Evolutionary conservation across 495 filamentous ascomycete species (phyloP).

Genomic region (Sordaria brevicollis): DNA sequence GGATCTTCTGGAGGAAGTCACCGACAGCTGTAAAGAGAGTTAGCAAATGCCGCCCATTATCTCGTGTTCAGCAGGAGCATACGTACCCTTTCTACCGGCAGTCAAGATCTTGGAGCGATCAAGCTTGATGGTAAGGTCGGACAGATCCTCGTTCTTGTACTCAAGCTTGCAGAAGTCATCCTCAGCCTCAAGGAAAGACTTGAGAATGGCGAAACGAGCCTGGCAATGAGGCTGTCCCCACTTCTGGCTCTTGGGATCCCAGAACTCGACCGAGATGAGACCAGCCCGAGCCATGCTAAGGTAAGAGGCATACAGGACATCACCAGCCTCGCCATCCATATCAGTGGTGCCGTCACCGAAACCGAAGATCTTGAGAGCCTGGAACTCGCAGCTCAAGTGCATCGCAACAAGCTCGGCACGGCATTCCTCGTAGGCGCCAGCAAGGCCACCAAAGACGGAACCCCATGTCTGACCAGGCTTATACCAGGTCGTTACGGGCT

Average conservation of each 20-base stretch:
- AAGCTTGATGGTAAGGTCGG: slow-evolving; percentile 67
- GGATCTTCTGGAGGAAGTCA: slow-evolving; percentile 80
- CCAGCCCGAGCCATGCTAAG: slow-evolving; percentile 89
- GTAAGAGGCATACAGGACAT: slow-evolving; percentile 78
- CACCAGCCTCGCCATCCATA: slow-evolving; percentile 66
- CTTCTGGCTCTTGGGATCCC: slow-evolving; percentile 76
- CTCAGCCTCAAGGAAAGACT: slow-evolving; percentile 75
- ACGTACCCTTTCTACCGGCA: slow-evolving; percentile 41
- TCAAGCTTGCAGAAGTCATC: slow-evolving; percentile 73
- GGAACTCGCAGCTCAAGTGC: slow-evolving; percentile 82
- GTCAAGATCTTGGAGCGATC: slow-evolving; percentile 75
- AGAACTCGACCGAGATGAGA: slow-evolving; percentile 73
- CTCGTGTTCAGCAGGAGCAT: not conserved
- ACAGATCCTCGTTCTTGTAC: slow-evolving; percentile 63
- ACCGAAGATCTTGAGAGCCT: slow-evolving; percentile 82
- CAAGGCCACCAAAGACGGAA: slow-evolving; percentile 76
- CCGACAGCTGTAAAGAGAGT: slow-evolving; percentile 54
- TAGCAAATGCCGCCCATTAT: not conserved
- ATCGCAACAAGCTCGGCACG: slow-evolving; percentile 82
- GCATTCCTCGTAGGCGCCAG: slow-evolving; percentile 72
- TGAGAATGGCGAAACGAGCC: slow-evolving; percentile 82
- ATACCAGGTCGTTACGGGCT: slow-evolving; percentile 77
- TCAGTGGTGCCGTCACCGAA: slow-evolving; percentile 66
- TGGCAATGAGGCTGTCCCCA: slow-evolving; percentile 96
- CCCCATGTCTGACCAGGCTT: slow-evolving; percentile 93